phyloP scores from a whole-genome alignment of 78 protist genomes.

The Dictyostelium firmibasis region DNA sequence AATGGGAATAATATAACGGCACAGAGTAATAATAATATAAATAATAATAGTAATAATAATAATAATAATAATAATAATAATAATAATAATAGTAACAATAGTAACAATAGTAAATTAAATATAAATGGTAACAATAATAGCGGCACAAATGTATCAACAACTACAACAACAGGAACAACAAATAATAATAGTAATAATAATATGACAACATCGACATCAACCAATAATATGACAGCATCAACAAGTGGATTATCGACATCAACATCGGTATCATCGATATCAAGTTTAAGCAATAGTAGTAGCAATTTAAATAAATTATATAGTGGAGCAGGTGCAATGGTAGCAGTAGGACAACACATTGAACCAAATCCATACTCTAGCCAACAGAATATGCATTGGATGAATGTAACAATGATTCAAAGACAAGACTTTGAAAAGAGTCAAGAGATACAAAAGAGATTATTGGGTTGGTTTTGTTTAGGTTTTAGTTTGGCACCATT shows the following conservation, averaged over 20 bases:
- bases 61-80: no score
- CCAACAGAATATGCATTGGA: slow-evolving; percentile 61
- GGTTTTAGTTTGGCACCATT: slow-evolving; percentile 75
- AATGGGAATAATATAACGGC: neutral
- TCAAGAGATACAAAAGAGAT: slow-evolving; percentile 55
- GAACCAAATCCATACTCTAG: neutral
- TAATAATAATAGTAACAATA: neutral
- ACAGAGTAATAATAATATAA: no score
- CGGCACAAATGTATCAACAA: neutral
- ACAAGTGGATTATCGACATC: slow-evolving; percentile 14
- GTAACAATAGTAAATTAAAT: neutral
- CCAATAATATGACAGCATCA: neutral
- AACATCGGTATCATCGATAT: neutral
- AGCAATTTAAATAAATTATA: neutral
- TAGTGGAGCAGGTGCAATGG: neutral
- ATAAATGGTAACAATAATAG: neutral
- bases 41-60: no score
- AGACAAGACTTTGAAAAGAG: slow-evolving; percentile 44
- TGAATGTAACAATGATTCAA: slow-evolving; percentile 55
- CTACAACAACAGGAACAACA: neutral
- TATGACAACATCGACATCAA: neutral
- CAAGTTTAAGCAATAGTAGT: neutral
- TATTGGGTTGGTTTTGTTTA: slow-evolving; percentile 64
- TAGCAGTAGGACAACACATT: neutral
- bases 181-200: neutral